Evolutionary conservation across 768 basidiomycete genomes (phyloP).

Genomic region (Tricholoma hemisulphureum): DNA sequence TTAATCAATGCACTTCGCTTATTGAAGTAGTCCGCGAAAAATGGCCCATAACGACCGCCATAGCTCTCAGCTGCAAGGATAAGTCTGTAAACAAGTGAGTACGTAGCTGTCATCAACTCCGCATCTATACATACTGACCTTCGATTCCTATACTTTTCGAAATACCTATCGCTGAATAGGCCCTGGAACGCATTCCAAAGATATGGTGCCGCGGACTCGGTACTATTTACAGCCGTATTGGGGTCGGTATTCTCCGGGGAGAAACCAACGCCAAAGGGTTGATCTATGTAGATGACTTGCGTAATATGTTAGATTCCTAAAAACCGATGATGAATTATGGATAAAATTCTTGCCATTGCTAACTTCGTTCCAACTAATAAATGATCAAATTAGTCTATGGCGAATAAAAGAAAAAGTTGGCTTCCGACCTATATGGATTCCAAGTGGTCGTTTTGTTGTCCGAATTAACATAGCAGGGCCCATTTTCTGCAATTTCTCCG

Average conservation of each 20-base stretch:
- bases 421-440: slow-evolving; percentile 62
- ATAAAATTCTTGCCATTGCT: slow-evolving; percentile 51
- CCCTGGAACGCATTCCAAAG: slow-evolving; percentile 66
- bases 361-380: slow-evolving; percentile 59
- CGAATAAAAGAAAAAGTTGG: no score
- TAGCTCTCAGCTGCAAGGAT: slow-evolving; percentile 66
- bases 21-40: slow-evolving; percentile 62
- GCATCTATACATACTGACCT: slow-evolving; percentile 43
- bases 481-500: slow-evolving; percentile 44
- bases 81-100: slow-evolving; percentile 37
- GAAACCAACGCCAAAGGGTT: slow-evolving; percentile 66
- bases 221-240: slow-evolving; percentile 62
- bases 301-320: neutral
- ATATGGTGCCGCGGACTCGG: slow-evolving; percentile 50
- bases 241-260: slow-evolving; percentile 55
- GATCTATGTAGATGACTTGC: slow-evolving; percentile 68
- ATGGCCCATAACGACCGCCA: slow-evolving; percentile 66
- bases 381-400: neutral
- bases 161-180: slow-evolving; percentile 54
- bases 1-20: slow-evolving; percentile 56
- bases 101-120: neutral
- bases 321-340: neutral
- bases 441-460: slow-evolving; percentile 50
- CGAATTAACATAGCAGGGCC: slow-evolving; percentile 58
- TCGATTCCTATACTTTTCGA: slow-evolving; percentile 49